Evolutionary conservation across 805 yeast species (phyloP), one percentile per base, ranked within the genome.

Genomic region (Dipodascus albidus): DNA sequence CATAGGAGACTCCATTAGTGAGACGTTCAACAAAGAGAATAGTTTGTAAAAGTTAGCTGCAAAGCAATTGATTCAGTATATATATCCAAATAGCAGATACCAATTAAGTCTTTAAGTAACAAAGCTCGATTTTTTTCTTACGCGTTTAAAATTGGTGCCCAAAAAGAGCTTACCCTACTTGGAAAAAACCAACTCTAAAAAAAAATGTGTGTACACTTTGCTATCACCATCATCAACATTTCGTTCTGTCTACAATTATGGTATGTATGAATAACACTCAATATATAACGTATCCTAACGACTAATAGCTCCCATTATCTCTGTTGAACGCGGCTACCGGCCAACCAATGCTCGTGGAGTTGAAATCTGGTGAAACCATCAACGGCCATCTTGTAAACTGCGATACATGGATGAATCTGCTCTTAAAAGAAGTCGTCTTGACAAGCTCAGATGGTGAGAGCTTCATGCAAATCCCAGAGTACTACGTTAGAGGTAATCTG

Each of bases 331-430:
- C 96, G 53, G 87, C 96, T 17, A 90, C 89, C 67, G 90, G 87
- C 54, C 90, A 87, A 64, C 85, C 89, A 41, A 77, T 93, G 63
- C 76, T 85, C 63, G 87, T 93, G 50, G 99, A 91, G 67, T 78
- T 93, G 64, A 93, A 93, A 68, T 82, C 85, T 54, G 96, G 98
- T 33, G 96, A 87, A 63, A 82, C 91, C 8, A 74, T 90, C 50
- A 85, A 84, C 63, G 99, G 99, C 51, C 79, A 78, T 54, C 74
- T 93, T 55, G 79, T 81, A 53, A 85, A 87, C 64, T 88, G 96
- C 61, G 99, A 93, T 67, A 82, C 87, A 42, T 87, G 95, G 89
- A 93, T 93, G 99, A 93, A 93, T 67, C 74, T 93, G 59, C 86
- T 96, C 1, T 74, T 93, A 52, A 75, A 75, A 33, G 82, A 89